A percentile compares a stretch with the other conserved stretches of the same genome.
These are phyloP conservation scores for Triangularia verruculosa DNA, from an alignment of 2,329 filamentous ascomycete genomes.

Conservation along the genomic window DNA sequence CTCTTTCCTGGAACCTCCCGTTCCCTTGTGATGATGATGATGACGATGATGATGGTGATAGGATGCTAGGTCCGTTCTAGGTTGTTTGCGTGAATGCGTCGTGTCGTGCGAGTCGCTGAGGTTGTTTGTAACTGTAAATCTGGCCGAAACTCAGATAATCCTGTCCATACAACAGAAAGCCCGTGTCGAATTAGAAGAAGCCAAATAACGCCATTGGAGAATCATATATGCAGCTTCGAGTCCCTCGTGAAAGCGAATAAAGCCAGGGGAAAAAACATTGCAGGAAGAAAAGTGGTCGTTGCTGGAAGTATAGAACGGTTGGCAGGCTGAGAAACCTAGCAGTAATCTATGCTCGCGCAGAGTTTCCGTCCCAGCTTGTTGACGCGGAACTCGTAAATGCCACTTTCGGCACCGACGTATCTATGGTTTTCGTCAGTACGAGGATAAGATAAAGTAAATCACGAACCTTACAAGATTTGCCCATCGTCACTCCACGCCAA, in stretches of 20 bases:
- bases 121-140: not conserved
- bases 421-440: constrained; percentile 35
- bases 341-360: constrained; percentile 43
- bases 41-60: not conserved
- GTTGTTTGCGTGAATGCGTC: not conserved
- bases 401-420: constrained; percentile 65
- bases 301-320: not conserved
- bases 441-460: not conserved
- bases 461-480: constrained; percentile 50
- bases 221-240: not conserved
- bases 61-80: not conserved
- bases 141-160: not conserved
- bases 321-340: constrained; percentile 11
- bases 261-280: not conserved
- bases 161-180: not conserved
- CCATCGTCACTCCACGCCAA: constrained; percentile 62
- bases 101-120: not conserved
- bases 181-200: not conserved
- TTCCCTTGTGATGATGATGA: no score
- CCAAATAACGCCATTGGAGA: not conserved
- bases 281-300: not conserved
- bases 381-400: constrained; percentile 71
- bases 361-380: constrained; percentile 61
- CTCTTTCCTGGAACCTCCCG: no score
- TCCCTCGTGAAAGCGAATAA: not conserved